Evolutionary conservation across 768 basidiomycete genomes (phyloP), one percentile per base, ranked within the genome.

Genomic region (Sistotremastrum suecicum): DNA sequence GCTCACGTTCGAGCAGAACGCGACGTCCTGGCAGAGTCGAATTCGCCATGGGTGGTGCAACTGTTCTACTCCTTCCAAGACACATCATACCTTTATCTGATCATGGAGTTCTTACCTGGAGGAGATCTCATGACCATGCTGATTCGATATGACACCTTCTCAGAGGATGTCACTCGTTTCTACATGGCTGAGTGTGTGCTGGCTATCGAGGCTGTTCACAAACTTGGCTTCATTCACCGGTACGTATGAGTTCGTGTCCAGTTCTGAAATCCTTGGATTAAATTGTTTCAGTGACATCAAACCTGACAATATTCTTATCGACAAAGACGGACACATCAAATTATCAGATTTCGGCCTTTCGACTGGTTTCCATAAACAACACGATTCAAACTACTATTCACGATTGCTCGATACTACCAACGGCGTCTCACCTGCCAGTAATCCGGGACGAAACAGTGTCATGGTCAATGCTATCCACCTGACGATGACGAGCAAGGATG

Each of bases 121-220:
- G 95, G 95, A 33, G 95, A 99, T 60, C 70, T 98, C 50, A 97
- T 99, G 95, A 95, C 92, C 3, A 98, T 98, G 94, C 71, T 97
- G 48, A 97, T 98, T 72, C 97, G 98, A 65, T 97, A 98, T 64
- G 95, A 97, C 60, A 95, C 92, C 0, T 98, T 98, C 65, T 87
- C 87, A 0, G 94, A 98, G 64, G 95, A 98, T 55, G 94, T 98
- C 9, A 90, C 90, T 46, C 76, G 94, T 44, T 98, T 98, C 63
- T 98, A 99, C 64, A 89, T 99, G 58, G 95, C 95, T n/a, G 83
- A 99, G 66, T 97, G 91, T 63, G 84, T 94, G 42, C 71, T 98
- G 11, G 95, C 95, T 5, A 97, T 99, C 51, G 94, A 98, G 59
- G 89, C 94, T 3, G 92, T 99, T 3, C 94, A 99, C 64, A 80